Conservation (phyloP, 768 basidiomycete genomes). For the Boletus pseudo-olivaceus region DNA sequence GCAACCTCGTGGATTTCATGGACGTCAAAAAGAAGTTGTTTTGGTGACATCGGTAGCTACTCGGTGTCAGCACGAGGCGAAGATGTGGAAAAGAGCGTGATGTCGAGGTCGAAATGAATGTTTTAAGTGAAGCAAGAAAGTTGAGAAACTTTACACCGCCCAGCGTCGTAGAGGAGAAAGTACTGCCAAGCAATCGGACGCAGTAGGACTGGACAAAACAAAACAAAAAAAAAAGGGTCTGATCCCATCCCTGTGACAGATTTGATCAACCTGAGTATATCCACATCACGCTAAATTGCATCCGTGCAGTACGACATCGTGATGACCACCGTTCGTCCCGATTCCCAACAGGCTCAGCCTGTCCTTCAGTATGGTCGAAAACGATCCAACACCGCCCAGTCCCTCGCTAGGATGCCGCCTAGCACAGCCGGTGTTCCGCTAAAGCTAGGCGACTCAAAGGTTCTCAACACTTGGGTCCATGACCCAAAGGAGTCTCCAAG, state of each 20-base stretch:
- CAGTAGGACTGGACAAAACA: too few relatives aligned
- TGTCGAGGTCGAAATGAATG: conserved; percentile 23
- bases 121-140: not conserved
- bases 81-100: conserved; percentile 20
- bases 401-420: conserved; percentile 49
- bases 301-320: not conserved
- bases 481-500: conserved; percentile 56
- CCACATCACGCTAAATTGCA: not conserved
- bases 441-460: conserved; percentile 58
- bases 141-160: conserved; percentile 2
- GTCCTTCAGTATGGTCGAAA: conserved; percentile 50
- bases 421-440: conserved; percentile 36
- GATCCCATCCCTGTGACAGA: too few relatives aligned
- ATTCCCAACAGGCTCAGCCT: conserved; percentile 50
- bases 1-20: conserved; percentile 20
- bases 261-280: not conserved
- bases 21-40: conserved; percentile 4
- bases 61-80: not conserved
- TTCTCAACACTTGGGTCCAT: conserved; percentile 72
- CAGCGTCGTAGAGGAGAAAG: conserved; percentile 14
- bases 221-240: too few relatives aligned
- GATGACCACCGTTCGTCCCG: conserved; percentile 62
- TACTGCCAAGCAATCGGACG: not conserved
- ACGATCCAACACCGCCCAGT: conserved; percentile 74
- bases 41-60: conserved; percentile 12